Percentiles rank a stretch among this genome's conserved stretches.
Evolutionary conservation across 768 basidiomycete genomes (phyloP).

Genomic region (Hebeloma cylindrosporum): DNA sequence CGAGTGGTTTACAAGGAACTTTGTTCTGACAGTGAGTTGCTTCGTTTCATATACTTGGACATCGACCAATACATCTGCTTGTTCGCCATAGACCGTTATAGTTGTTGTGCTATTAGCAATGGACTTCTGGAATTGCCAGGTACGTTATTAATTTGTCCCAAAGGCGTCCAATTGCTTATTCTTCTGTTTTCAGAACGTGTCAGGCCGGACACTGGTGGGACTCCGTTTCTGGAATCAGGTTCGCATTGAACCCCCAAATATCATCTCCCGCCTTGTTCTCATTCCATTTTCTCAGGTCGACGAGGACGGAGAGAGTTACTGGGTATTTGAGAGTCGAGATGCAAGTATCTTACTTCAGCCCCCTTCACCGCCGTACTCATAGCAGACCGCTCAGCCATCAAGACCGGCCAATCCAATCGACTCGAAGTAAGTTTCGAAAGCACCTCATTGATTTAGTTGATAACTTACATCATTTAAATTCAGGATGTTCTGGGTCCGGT

Average conservation of each 20-base stretch:
- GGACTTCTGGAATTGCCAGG: slow-evolving; percentile 99
- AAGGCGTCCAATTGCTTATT: neutral
- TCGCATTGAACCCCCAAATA: slow-evolving; percentile 11
- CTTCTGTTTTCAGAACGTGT: slow-evolving; percentile 66
- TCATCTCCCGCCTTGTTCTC: neutral
- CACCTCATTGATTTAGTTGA: neutral
- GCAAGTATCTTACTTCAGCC: slow-evolving; percentile 45
- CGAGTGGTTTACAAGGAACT: slow-evolving; percentile 86
- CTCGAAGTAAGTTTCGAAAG: slow-evolving; percentile 58
- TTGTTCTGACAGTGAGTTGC: slow-evolving; percentile 82
- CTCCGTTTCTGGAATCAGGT: slow-evolving; percentile 98
- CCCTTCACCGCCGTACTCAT: slow-evolving; percentile 1
- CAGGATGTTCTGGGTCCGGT: slow-evolving; percentile 91
- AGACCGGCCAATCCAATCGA: slow-evolving; percentile 87
- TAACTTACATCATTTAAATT: slow-evolving; percentile 8
- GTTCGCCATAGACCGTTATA: slow-evolving; percentile 79
- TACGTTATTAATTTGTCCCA: slow-evolving; percentile 34
- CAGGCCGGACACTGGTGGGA: slow-evolving; percentile 91
- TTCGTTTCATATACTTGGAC: no score
- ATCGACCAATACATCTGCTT: no score
- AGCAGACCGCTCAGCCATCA: slow-evolving; percentile 58
- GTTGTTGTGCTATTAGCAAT: slow-evolving; percentile 93
- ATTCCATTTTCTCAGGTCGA: slow-evolving; percentile 65
- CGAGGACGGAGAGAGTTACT: slow-evolving; percentile 92
- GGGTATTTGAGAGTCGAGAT: slow-evolving; percentile 98